Base-by-base conservation (phyloP, 2,329 filamentous ascomycete genomes). In the Pseudocercospora crystallina region DNA sequence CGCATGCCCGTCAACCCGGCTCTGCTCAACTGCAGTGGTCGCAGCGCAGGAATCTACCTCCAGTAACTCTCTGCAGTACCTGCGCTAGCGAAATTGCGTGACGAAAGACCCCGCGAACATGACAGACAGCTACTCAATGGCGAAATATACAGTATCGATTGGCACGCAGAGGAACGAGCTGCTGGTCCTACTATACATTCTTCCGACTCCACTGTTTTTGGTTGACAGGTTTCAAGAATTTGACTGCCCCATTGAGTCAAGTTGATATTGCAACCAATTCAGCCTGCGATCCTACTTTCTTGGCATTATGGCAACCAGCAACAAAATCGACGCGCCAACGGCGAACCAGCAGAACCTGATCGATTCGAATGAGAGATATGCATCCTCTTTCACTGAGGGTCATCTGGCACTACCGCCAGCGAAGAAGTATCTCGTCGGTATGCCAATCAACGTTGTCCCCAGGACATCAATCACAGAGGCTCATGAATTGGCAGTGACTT, bases 361-460 rank as follows among this genome's bases (percentile, higher is more conserved):
- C 47, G 66, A 75, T 40, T 78, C 77, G 41, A 87, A 87, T 65
- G 76, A 73, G 30, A 69, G 75, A 30, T 84, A 85, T 62, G 78
- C 75, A 4, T 69, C 74, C 2, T 70, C 66, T 2, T 91, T 90
- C 68, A 81, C 75, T n/a, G 76, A 87, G 54, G 86, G 84, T 12
- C 58, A 83, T 54, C 77, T 90, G 4, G 77, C 81, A 1, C 77
- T 90, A 1, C 85, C 86, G 0, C 87, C 87, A 0, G 81, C 81
- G 8, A 86, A 86, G 71, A 80, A 85, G 61, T 87, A 87, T 62
- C 74, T 82, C 7, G 73, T 87, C 56, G 69, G 83, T 85, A 76
- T 31, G 73, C 59, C 36, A n/a, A 26, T 29, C 40, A 14, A 32
- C 5, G 15, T 14, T 17, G 5, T 1, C 31, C 15, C 14, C 5